These are phyloP conservation scores for Clonostachys chloroleuca DNA, from an alignment of 2,329 filamentous ascomycete species.

Conservation along the genomic window DNA sequence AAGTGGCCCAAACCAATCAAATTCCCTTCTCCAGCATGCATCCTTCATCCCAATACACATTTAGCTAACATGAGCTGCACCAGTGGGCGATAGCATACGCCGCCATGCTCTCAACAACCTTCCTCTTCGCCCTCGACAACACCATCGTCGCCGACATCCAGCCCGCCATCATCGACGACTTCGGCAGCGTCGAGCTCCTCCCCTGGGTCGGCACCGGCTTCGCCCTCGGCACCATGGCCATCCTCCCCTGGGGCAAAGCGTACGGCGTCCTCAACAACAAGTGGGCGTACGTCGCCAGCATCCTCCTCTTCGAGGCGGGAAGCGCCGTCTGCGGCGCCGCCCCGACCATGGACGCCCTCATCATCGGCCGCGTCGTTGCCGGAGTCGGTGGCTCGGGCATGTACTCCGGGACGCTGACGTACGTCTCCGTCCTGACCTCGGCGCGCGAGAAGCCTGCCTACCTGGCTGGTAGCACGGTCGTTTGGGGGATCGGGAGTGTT, in stretches of 20 bases:
- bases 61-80: too few relatives aligned
- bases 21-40: too few relatives aligned
- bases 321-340: constrained; percentile 34
- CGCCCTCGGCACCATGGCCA: constrained; percentile 27
- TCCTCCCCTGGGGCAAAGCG: constrained; percentile 26
- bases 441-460: constrained; percentile 15
- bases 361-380: constrained; percentile 34
- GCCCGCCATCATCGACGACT: constrained; percentile 25
- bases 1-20: too few relatives aligned
- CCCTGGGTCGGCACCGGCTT: constrained; percentile 33
- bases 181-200: constrained; percentile 25
- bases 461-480: constrained; percentile 8
- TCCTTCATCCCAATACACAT: too few relatives aligned
- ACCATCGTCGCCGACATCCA: constrained; percentile 43
- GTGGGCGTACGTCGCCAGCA: constrained; percentile 20
- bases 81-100: constrained; percentile 7
- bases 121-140: constrained; percentile 40
- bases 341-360: constrained; percentile 35
- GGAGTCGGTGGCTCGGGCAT: constrained; percentile 34
- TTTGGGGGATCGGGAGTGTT: constrained; percentile 33
- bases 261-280: constrained; percentile 37
- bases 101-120: constrained; percentile 6
- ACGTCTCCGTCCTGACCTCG: constrained; percentile 14
- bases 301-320: constrained; percentile 18
- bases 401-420: constrained; percentile 22